phyloP scores from a whole-genome alignment of 805 yeast species.

The Metschnikowia colocasiae region DNA sequence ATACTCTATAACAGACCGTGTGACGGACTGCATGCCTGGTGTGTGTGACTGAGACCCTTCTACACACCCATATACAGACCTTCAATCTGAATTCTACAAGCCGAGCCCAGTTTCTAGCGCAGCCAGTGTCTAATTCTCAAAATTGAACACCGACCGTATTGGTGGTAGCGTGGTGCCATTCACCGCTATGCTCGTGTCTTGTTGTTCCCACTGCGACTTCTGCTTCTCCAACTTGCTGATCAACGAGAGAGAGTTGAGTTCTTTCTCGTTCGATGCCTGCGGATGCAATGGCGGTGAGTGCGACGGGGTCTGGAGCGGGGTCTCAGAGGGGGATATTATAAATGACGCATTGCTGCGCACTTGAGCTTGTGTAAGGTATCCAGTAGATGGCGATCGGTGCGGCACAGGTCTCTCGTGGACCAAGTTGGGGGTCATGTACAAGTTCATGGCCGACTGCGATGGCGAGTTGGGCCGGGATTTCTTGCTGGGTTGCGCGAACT shows the following conservation, averaged over 20 bases:
- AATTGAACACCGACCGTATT: constrained; percentile 36
- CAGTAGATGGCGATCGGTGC: constrained; percentile 1
- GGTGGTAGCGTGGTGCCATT: constrained; percentile 42
- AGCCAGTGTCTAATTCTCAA: constrained; percentile 9
- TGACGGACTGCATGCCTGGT: too few relatives aligned
- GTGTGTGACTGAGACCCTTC: too few relatives aligned
- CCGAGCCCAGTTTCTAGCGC: too few relatives aligned
- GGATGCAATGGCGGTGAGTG: constrained; percentile 46
- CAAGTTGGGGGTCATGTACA: constrained; percentile 9
- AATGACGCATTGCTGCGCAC: constrained; percentile 20
- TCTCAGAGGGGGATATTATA: constrained; percentile 37
- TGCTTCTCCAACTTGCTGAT: constrained; percentile 26
- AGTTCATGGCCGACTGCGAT: constrained; percentile 14
- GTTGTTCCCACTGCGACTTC: constrained; percentile 14
- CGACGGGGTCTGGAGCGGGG: constrained; percentile 48
- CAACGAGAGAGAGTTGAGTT: constrained; percentile 22
- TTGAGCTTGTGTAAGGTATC: constrained; percentile 5
- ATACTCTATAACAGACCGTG: too few relatives aligned
- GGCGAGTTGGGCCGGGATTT: constrained; percentile 51
- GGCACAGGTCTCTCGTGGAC: background rate
- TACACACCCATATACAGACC: too few relatives aligned
- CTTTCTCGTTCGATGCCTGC: constrained; percentile 15
- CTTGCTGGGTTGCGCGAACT: constrained; percentile 34
- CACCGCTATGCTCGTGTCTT: constrained; percentile 32
- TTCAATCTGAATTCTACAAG: too few relatives aligned